phyloP scores from a whole-genome alignment of 106 monocot genomes.

The Allium fistulosum region DNA sequence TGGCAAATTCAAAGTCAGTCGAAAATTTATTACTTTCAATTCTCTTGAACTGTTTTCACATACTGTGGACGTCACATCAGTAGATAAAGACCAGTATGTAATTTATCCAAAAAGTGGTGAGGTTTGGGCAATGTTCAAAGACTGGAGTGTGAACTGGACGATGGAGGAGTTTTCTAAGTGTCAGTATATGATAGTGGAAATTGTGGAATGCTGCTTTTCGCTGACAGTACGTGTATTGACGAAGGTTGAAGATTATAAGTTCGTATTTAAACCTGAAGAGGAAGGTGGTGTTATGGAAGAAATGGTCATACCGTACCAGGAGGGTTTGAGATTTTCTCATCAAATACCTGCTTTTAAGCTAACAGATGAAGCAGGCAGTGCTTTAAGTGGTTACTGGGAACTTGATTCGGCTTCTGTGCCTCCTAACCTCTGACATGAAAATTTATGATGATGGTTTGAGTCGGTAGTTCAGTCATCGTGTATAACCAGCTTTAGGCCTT shows the following conservation, averaged over 20 bases:
- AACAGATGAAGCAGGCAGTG: slow-evolving; percentile 31
- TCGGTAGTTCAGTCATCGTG: no score
- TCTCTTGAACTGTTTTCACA: no score
- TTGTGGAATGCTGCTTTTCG: no score
- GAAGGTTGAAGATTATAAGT: no score
- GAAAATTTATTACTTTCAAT: no score
- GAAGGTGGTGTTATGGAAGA: not conserved
- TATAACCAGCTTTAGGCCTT: no score
- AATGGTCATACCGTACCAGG: slow-evolving; percentile 9
- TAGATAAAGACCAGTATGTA: no score
- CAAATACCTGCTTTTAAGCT: no score
- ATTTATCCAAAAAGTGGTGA: slow-evolving; percentile 23
- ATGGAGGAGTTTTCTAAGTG: slow-evolving; percentile 18
- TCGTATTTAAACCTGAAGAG: slow-evolving; percentile 36
- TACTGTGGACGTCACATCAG: no score
- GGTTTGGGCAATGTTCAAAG: slow-evolving; percentile 50
- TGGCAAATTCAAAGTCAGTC: slow-evolving; percentile 33
- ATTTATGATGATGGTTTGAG: not conserved
- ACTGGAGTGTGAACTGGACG: slow-evolving; percentile 34
- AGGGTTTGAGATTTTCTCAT: slow-evolving; percentile 36
- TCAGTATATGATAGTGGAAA: no score
- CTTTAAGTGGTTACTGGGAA: slow-evolving; percentile 39
- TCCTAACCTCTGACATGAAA: not conserved
- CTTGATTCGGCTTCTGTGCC: slow-evolving; percentile 65
- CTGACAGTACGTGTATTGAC: no score